Conservation (phyloP, 2,329 filamentous ascomycete genomes). For the Cordyceps farinosa region DNA sequence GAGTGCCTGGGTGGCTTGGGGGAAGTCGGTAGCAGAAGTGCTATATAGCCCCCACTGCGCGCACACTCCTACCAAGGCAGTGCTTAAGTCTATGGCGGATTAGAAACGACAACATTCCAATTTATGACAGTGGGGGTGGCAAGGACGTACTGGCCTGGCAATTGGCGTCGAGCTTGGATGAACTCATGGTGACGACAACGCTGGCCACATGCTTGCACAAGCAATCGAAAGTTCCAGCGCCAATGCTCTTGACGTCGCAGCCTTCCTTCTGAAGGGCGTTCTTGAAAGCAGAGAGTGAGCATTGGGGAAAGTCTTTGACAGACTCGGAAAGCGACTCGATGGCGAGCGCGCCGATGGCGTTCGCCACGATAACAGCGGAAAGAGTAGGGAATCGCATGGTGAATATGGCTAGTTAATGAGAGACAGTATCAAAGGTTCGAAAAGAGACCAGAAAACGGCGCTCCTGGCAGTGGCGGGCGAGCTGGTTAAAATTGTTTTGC, state of each 20-base stretch:
- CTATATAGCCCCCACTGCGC: conserved; percentile 7
- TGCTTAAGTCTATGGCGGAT: not conserved
- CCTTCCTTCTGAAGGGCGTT: conserved; percentile 11
- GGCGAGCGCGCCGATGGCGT: conserved; percentile 11
- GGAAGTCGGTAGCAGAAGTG: conserved; percentile 7
- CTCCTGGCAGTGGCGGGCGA: not conserved
- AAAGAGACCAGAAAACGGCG: not conserved
- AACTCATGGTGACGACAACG: conserved; percentile 2
- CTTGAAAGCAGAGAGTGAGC: conserved; percentile 10
- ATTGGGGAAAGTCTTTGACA: conserved; percentile 12
- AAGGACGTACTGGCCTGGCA: conserved; percentile 13
- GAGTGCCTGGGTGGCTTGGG: conserved; percentile 14
- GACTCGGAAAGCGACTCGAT: conserved; percentile 8
- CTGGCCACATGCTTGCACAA: conserved; percentile 15
- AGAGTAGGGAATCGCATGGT: conserved; percentile 8
- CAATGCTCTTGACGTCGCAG: conserved; percentile 11
- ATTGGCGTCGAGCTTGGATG: not conserved
- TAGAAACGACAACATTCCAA: not conserved
- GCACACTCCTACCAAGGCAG: conserved; percentile 5
- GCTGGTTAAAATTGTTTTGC: not conserved
- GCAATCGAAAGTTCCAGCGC: conserved; percentile 7
- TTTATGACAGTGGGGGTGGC: too few relatives aligned
- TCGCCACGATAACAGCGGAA: not conserved
- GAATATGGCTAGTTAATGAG: not conserved
- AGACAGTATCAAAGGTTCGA: not conserved